Evolutionary conservation across 345 rosid genomes (phyloP), one percentile per base, ranked within the genome.

Genomic region (Citrus inodora): DNA sequence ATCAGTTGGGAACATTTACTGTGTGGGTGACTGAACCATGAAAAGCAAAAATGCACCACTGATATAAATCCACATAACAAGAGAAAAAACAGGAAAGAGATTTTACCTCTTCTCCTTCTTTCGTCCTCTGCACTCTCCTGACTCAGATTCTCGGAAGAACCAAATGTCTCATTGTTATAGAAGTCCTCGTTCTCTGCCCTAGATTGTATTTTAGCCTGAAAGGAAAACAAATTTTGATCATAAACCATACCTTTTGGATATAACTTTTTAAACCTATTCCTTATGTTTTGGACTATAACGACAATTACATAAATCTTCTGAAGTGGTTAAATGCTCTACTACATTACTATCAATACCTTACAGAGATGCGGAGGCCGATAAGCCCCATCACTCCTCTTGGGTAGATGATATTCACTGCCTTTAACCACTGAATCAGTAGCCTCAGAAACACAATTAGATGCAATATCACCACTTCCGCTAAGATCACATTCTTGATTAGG

Each of bases 341-440:
- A 68, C 60, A 73, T 65, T 27, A 8, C 24, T 10, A 42, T 27
- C 71, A 6, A 16, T 58, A 73, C 89, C 87, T 80, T 82, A 37
- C 10, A 73, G 53, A 80, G 74, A 46, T 80, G 84, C 19, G 86
- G 87, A 69, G 84, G 87, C 32, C 62, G 79, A 76, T 84, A 84
- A 32, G 81, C 83, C 62, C 74, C 38, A 21, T 17, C 42, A 59
- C 83, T 79, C 65, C 77, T 58, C 65, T 61, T 83, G 71, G 80
- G 83, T 9, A 79, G 83, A 46, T 74, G 27, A 73, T 11, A 55
- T 25, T 53, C 28, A 24, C 58, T 21, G 24, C 75, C 70, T 27
- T 71, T 71, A 74, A 73, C 69, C 13, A 25, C 56, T 59, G 81
- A 73, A 76, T 60, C 58, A 37, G 76, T 73, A 66, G 58, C n/a